Conservation (phyloP, 2,329 filamentous ascomycete species). For the Stachybotrys elegans region DNA sequence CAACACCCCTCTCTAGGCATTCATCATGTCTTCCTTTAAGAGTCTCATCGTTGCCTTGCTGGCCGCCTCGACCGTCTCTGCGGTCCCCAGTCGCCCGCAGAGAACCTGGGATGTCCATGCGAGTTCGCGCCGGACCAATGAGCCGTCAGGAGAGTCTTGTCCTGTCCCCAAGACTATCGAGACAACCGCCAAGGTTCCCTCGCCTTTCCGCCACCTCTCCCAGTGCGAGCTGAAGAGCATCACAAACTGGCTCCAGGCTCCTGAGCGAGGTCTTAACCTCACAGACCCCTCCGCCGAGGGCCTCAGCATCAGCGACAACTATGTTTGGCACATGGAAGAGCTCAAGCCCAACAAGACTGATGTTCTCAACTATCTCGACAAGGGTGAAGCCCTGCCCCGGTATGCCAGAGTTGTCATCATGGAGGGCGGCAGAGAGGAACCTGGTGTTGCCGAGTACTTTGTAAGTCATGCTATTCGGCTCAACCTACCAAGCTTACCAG, state of each 20-base stretch:
- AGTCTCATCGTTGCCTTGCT: neutral
- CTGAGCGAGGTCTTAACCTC: conserved; percentile 10
- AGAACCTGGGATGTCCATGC: conserved; percentile 6
- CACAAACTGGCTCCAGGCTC: conserved; percentile 4
- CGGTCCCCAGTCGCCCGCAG: neutral
- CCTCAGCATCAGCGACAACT: conserved; percentile 10
- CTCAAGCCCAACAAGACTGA: conserved; percentile 57
- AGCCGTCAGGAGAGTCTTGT: conserved; percentile 2
- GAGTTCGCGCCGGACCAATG: conserved; percentile 2
- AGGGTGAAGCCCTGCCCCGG: conserved; percentile 4
- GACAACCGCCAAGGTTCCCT: conserved; percentile 5
- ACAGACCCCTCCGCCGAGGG: conserved; percentile 8
- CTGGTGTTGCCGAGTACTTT: conserved; percentile 11
- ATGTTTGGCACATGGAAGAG: conserved; percentile 13
- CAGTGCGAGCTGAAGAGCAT: conserved; percentile 2
- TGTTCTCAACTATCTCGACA: conserved; percentile 53
- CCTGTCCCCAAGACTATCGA: conserved; percentile 2
- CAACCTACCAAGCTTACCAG: neutral
- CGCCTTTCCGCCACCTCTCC: conserved; percentile 4
- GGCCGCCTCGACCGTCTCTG: neutral
- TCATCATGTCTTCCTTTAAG: neutral
- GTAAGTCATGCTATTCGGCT: conserved; percentile 4
- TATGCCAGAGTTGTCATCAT: conserved; percentile 12
- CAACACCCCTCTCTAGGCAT: neutral
- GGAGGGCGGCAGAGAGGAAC: conserved; percentile 9